Base-by-base conservation (phyloP, 768 basidiomycete genomes). In the Mycena indigotica region DNA sequence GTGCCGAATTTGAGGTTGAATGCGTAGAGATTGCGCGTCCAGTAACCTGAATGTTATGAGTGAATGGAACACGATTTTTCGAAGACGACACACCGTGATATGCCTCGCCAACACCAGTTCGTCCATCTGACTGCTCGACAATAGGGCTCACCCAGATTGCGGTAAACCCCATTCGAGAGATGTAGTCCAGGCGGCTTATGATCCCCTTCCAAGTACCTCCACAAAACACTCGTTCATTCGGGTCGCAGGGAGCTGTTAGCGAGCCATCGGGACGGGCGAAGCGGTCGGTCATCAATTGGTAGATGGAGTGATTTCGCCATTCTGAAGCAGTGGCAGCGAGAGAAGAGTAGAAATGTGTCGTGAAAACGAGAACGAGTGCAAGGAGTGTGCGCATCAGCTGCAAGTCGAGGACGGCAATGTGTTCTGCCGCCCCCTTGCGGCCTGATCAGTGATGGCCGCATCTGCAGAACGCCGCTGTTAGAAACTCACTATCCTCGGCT, bases 91-190 rank as follows among this genome's bases (percentile, higher is more conserved):
- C 15, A 57, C 85, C 84, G 57, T 86, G 86, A 67, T 87, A 87
- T 17, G 85, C 70, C 57, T 84, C 81, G 25, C 85, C 84, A 65
- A 84, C 85, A 1, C 74, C 70, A 2, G 82, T 84, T 51, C 72
- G 62, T 0, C 82, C 82, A 17, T 79, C 66, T 51, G 81, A 80
- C 60, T 85, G 84, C 67, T 81, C 71, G 25, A 76, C 77, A 24
- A 86, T 75, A 2, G 86, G 86, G 45, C 81, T 82, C 54, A 84
- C 83, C 84, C 84, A 86, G 49, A 85, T 79, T 75, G 85, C 85
- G n/a, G 83, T 83, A 71, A 85, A 86, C 5, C 85, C 85, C 58
- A 84, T 83, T 40, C 77, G 60, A 56, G 82, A 76, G 57, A 88
- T 85, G 62, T 88, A 88, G 66, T 85, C 84, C 21, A 88, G 74